These are phyloP conservation scores for Penicillium goetzii DNA, from an alignment of 495 filamentous ascomycete genomes.

Conservation along the genomic window DNA sequence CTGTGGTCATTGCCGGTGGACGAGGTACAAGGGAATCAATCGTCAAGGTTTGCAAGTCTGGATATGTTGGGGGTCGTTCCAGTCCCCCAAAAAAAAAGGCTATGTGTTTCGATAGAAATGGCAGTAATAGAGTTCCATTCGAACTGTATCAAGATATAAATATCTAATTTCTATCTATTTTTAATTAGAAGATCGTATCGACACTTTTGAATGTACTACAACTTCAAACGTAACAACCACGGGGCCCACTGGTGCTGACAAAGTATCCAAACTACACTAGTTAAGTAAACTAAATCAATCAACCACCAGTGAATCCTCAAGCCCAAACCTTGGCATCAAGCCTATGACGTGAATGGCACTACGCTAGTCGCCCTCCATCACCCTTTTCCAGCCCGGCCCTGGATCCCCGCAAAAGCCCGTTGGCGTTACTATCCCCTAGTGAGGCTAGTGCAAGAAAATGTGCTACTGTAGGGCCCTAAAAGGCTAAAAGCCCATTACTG, in stretches of 20 bases:
- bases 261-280: neutral
- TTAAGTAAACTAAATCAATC: constrained; percentile 1
- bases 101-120: neutral
- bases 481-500: neutral
- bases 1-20: neutral
- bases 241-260: neutral
- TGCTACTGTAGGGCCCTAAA: neutral
- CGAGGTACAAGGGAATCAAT: neutral
- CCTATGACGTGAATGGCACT: constrained; percentile 15
- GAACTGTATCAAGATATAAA: neutral
- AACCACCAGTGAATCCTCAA: neutral
- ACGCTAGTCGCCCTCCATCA: constrained; percentile 6
- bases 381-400: constrained; percentile 11
- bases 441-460: neutral
- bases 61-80: constrained; percentile 3
- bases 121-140: neutral
- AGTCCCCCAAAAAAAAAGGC: neutral
- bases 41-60: neutral
- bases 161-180: neutral
- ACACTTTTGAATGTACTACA: neutral
- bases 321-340: constrained; percentile 7
- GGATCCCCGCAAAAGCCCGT: constrained; percentile 40
- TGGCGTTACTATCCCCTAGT: constrained; percentile 19
- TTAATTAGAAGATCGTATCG: neutral
- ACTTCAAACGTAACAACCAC: neutral